These are phyloP conservation scores for Cadophora sp. DNA, from an alignment of 2,329 filamentous ascomycete species.

Conservation along the genomic window DNA sequence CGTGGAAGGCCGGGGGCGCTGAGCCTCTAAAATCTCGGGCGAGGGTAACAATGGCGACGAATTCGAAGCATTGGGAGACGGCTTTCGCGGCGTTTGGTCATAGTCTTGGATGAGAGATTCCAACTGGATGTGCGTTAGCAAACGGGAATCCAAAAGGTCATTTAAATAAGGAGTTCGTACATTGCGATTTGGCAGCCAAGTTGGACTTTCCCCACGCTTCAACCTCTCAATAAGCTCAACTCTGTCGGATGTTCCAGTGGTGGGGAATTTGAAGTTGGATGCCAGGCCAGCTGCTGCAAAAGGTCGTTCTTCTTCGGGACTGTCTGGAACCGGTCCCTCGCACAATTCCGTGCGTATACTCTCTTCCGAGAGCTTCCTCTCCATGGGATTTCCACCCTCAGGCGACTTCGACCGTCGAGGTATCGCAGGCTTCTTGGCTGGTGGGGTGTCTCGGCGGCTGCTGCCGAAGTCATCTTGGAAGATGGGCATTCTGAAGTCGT, in stretches of 20 bases:
- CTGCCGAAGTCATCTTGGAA: conserved; percentile 60
- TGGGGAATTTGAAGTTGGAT: conserved; percentile 31
- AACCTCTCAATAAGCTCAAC: conserved; percentile 83
- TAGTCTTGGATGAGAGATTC: conserved; percentile 41
- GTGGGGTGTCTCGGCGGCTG: conserved; percentile 38
- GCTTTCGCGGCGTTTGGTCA: conserved; percentile 40
- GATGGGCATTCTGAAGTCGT: conserved; percentile 58
- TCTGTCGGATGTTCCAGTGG: conserved; percentile 59
- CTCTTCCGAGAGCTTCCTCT: conserved; percentile 60
- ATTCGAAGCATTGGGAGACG: conserved; percentile 27
- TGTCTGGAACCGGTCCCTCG: conserved; percentile 57
- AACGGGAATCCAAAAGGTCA: background rate
- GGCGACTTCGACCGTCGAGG: conserved; percentile 39
- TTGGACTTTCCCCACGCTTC: conserved; percentile 79
- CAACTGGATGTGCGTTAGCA: conserved; percentile 35
- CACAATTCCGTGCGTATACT: conserved; percentile 67
- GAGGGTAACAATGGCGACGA: conserved; percentile 46
- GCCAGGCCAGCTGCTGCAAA: conserved; percentile 28
- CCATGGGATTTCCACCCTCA: conserved; percentile 31
- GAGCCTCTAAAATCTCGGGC: conserved; percentile 45
- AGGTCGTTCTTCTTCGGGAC: conserved; percentile 28
- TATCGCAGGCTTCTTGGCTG: conserved; percentile 32
- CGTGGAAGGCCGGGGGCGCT: conserved; percentile 42
- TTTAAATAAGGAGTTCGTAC: conserved; percentile 49
- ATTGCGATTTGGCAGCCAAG: conserved; percentile 72